These are phyloP conservation scores for Vigna reflexopilosa DNA, from an alignment of 306 rosid species.

Conservation along the genomic window DNA sequence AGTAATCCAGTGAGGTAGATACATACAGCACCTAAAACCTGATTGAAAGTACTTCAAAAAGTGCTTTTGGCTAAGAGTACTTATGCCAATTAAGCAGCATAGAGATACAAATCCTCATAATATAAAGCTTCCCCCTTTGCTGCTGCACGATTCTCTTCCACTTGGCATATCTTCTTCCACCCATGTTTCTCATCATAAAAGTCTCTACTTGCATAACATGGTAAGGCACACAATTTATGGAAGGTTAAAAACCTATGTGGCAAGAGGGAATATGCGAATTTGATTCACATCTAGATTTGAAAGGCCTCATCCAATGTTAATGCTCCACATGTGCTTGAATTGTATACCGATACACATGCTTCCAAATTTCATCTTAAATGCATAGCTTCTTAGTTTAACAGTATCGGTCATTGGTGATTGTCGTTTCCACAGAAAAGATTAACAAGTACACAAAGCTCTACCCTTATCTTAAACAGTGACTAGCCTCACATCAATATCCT, in stretches of 20 bases:
- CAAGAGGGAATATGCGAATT: constrained; percentile 1
- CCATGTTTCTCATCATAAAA: constrained; percentile 39
- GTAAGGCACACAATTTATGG: constrained; percentile 47
- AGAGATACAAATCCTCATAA: constrained; percentile 79
- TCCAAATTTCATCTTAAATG: constrained; percentile 45
- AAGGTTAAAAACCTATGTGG: constrained; percentile 38
- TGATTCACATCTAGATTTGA: constrained; percentile 33
- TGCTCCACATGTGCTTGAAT: constrained; percentile 58
- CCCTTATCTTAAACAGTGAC: constrained; percentile 50
- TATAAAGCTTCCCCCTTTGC: constrained; percentile 77
- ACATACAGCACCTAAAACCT: constrained; percentile 35
- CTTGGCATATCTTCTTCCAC: constrained; percentile 62
- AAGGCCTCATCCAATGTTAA: constrained; percentile 38
- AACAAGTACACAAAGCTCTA: constrained; percentile 43
- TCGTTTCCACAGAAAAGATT: constrained; percentile 44
- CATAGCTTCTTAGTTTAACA: constrained; percentile 51
- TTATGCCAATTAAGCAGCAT: constrained; percentile 85
- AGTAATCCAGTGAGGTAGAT: constrained; percentile 36
- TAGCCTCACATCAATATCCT: constrained; percentile 55
- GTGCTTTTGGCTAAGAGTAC: constrained; percentile 51
- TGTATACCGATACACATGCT: constrained; percentile 53
- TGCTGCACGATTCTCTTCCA: constrained; percentile 80
- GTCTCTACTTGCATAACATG: constrained; percentile 30
- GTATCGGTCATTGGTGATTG: constrained; percentile 62
- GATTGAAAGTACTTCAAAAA: constrained; percentile 16